Evolutionary conservation across 2,329 filamentous ascomycete species (phyloP).

Genomic region (Neonectria magnoliae): DNA sequence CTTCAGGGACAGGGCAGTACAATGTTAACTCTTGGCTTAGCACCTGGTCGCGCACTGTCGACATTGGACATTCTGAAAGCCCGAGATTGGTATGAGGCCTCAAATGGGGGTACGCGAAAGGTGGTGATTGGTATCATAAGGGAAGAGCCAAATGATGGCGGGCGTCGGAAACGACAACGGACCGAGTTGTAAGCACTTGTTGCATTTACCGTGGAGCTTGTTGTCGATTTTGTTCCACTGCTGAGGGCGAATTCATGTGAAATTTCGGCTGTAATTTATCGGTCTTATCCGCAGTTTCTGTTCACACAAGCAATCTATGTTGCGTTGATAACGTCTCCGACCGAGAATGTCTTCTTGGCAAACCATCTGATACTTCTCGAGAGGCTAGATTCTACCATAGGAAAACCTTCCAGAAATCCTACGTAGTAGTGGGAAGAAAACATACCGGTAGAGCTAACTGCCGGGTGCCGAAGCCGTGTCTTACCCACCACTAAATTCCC

Average conservation of each 20-base stretch:
- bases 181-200: neutral
- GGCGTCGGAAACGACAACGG: neutral
- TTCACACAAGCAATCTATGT: too few relatives aligned
- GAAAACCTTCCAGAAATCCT: too few relatives aligned
- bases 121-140: neutral
- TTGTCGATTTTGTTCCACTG: neutral
- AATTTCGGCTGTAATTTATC: too few relatives aligned
- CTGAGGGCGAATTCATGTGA: neutral
- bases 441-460: neutral
- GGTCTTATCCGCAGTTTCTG: too few relatives aligned
- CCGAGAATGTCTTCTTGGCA: too few relatives aligned
- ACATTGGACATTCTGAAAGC: neutral
- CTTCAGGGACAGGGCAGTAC: neutral
- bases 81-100: neutral
- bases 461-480: neutral
- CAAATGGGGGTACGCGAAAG: neutral
- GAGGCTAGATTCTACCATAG: too few relatives aligned
- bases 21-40: neutral
- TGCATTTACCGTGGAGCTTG: neutral
- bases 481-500: conserved; percentile 1
- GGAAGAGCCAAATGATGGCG: neutral
- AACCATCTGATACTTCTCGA: too few relatives aligned
- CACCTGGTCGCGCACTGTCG: neutral
- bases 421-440: too few relatives aligned
- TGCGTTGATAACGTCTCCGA: too few relatives aligned